Conservation (phyloP, 2,329 filamentous ascomycete species). For the Paraphoma sp. region DNA sequence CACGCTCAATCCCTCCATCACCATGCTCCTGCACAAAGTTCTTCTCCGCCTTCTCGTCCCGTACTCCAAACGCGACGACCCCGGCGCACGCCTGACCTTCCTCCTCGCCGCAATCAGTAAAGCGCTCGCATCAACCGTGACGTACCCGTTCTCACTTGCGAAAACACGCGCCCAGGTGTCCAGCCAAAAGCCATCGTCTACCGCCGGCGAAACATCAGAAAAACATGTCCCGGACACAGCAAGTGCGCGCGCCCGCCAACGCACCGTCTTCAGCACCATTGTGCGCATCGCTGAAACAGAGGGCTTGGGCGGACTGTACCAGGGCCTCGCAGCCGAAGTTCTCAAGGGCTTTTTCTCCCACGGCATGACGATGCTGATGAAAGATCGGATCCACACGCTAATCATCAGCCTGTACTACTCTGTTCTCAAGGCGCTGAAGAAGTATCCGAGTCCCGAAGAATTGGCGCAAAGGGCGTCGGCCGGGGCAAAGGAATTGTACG, state of each 20-base stretch:
- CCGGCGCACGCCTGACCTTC: conserved; percentile 64
- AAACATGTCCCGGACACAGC: conserved; percentile 31
- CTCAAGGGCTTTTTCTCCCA: conserved; percentile 85
- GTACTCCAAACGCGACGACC: conserved; percentile 58
- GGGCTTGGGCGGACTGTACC: conserved; percentile 73
- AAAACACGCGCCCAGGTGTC: conserved; percentile 78
- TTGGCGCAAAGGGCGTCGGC: conserved; percentile 41
- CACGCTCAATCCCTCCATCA: conserved; percentile 85
- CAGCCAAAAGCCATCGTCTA: conserved; percentile 42
- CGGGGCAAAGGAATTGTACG: conserved; percentile 37
- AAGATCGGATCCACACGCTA: conserved; percentile 75
- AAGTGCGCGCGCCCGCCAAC: conserved; percentile 37
- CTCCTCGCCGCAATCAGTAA: conserved; percentile 79
- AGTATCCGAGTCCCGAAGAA: conserved; percentile 51
- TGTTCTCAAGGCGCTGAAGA: conserved; percentile 57
- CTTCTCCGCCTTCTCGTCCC: conserved; percentile 68
- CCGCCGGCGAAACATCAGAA: conserved; percentile 34
- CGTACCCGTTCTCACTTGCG: conserved; percentile 87
- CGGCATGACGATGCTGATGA: conserved; percentile 85
- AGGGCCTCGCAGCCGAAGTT: conserved; percentile 77
- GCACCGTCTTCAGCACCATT: conserved; percentile 70
- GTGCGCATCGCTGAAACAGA: conserved; percentile 65
- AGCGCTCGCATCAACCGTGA: conserved; percentile 74
- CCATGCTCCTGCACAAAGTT: conserved; percentile 80
- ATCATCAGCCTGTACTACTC: conserved; percentile 77